Evolutionary conservation across 345 rosid species (phyloP), one percentile per base, ranked within the genome.

Genomic region (Euphorbia pulcherrima): DNA sequence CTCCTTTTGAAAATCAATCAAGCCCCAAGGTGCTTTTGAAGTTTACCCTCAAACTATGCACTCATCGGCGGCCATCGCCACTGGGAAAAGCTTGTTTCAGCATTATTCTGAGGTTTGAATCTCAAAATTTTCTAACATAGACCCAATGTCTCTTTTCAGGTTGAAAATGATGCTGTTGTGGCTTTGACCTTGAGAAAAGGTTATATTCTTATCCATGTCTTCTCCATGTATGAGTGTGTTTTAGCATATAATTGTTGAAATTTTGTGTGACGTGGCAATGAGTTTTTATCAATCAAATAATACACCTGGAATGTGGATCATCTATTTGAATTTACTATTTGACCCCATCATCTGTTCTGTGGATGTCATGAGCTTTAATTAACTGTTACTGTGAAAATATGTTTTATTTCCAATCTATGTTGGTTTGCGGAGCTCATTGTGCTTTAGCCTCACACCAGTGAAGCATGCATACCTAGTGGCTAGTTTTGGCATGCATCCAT

Each of bases 121-220:
- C 52, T 61, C 12, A 16, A 51, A 52, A 18, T 20, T 47, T 26
- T 57, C 50, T 68, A 17, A 56, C 10, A 27, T 47, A 61, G 41
- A 44, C 59, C 68, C 64, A 8, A 30, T 35, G 11, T 61, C 11
- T 71, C 53, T 77, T 73, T 83, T 55, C 88, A 93, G 98, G 95
- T 94, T 72, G 97, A 94, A 83, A 94, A 94, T 74, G 99, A 94
- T 77, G 90, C 90, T 44, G 87, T 89, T 28, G 89, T 94, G 74
- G 97, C 97, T 64, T 76, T 94, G 78, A 84, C 97, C 30, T 79
- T 91, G 74, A 86, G 89, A 76, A 91, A 87, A 94, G 96, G 97
- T 91, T 58, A 60, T 40, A 41, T 20, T 73, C 72, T 51, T 23
- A 35, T 61, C 68, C 79, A 52, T 37, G 71, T 64, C 24, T 65